A percentile compares a stretch with the other conserved stretches of the same genome.
These are phyloP conservation scores for Eragrostis nindensis DNA, from an alignment of 176 grass and related monocot genomes.

Conservation along the genomic window DNA sequence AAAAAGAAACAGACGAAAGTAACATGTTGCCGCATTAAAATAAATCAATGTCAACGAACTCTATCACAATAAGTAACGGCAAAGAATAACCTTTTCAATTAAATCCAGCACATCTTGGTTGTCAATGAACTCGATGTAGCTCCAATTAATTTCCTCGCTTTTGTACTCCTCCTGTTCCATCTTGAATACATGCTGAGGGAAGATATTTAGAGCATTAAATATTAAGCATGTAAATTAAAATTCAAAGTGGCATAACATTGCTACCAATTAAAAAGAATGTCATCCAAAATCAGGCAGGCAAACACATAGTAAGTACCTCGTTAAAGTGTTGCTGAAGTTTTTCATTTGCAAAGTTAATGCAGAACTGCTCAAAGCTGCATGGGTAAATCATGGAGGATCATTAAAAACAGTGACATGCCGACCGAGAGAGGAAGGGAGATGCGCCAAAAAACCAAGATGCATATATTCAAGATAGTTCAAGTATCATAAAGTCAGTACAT, in stretches of 20 bases:
- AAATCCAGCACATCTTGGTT: constrained; percentile 99
- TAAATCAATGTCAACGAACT: background rate
- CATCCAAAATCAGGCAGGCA: background rate
- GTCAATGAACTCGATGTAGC: constrained; percentile 99
- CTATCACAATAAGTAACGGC: background rate
- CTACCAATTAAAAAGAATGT: constrained; percentile 13
- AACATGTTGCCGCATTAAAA: constrained; percentile 15
- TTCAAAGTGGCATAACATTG: no score
- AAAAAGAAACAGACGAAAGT: background rate
- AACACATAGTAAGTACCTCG: constrained; percentile 56
- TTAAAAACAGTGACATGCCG: constrained; percentile 2
- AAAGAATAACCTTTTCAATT: constrained; percentile 86
- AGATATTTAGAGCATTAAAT: constrained; percentile 33
- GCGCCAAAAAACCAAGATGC: background rate
- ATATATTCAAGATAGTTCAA: constrained; percentile 10
- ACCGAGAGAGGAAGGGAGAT: background rate
- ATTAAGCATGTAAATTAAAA: constrained; percentile 37
- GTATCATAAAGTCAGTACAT: background rate
- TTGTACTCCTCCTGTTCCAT: constrained; percentile 99
- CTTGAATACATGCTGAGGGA: constrained; percentile 96
- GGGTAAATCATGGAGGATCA: constrained; percentile 32
- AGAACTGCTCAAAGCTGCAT: constrained; percentile 96
- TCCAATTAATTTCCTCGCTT: constrained; percentile 96
- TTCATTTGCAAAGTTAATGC: constrained; percentile 99
- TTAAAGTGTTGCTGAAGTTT: constrained; percentile 99